phyloP scores from a whole-genome alignment of 257 asterid genomes.

The Scutellaria barbata region DNA sequence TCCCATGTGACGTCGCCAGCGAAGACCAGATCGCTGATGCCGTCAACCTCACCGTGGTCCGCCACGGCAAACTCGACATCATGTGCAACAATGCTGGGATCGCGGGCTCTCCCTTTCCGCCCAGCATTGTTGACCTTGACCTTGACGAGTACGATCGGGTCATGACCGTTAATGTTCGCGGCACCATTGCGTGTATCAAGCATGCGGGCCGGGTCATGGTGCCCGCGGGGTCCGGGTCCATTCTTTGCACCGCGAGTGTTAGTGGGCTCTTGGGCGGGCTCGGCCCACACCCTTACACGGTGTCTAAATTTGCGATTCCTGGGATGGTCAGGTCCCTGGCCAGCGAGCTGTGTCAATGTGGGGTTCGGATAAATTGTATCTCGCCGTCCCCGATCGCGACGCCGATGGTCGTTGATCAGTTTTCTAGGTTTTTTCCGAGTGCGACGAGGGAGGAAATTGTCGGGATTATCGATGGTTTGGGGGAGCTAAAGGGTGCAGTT shows the following conservation, averaged over 20 bases:
- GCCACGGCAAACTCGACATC: conserved; percentile 45
- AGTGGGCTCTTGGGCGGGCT: conserved; percentile 47
- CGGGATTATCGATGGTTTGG: conserved; percentile 31
- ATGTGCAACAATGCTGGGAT: conserved; percentile 50
- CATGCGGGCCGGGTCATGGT: conserved; percentile 47
- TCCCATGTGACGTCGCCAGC: conserved; percentile 36
- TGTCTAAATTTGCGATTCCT: conserved; percentile 37
- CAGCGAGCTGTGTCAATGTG: conserved; percentile 37
- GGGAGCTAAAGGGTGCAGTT: conserved; percentile 38
- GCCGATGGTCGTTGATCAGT: conserved; percentile 38
- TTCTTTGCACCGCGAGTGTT: conserved; percentile 42
- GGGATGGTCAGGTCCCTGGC: conserved; percentile 44
- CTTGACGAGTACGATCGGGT: conserved; percentile 40
- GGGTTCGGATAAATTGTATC: conserved; percentile 46
- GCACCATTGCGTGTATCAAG: conserved; percentile 36
- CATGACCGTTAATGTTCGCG: conserved; percentile 43
- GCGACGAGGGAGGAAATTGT: conserved; percentile 27
- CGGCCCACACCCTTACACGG: conserved; percentile 41
- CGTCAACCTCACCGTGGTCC: conserved; percentile 36
- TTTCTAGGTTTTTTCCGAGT: conserved; percentile 8
- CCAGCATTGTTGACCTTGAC: conserved; percentile 36
- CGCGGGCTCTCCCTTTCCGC: conserved; percentile 37
- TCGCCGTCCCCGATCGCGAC: conserved; percentile 44
- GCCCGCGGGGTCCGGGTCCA: conserved; percentile 38
- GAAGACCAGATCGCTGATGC: conserved; percentile 42